Evolutionary conservation across 495 filamentous ascomycete genomes (phyloP), one percentile per base, ranked within the genome.

Genomic region (Penicillium cinerascens): DNA sequence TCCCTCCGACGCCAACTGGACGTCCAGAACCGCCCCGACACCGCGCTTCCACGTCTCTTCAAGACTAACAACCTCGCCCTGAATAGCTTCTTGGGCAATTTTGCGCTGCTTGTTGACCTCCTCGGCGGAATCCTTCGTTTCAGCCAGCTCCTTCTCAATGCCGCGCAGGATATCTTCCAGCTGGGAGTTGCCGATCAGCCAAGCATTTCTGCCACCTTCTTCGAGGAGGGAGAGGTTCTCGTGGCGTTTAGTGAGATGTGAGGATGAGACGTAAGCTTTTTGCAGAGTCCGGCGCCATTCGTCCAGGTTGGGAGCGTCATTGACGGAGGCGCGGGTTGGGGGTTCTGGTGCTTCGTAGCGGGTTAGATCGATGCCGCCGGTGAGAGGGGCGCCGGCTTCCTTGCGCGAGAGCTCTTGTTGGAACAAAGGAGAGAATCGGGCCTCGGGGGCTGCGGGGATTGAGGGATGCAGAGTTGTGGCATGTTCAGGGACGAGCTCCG

Each of bases 151-250:
- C 54, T 76, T 78, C 77, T 97, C 92, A n/a, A 95, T 55, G 3
- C 61, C 69, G 15, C 79, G 75, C 44, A 97, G 72, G 23, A 89
- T 78, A 38, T 80, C 81, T 67, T 96, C 91, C 22, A 91, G 56
- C 50, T 90, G 82, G 52, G 80, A 78, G 70, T 97, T 97, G 6
- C 83, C 85, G 10, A 95, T 77, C 48, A 97, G 73, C 92, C 92
- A 97, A 11, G 88, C 87, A 70, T 95, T 96, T 74, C 88, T 90
- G 61, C 91, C 92, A 71, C 83, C 83, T 52, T 78, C 77, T 58
- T 92, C 88, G 9, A 97, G 81, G 9, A 93, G 77, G 4, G 78
- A 72, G 18, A 96, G 79, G 63, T 95, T 87, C 23, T 82, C 73
- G 22, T 81, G 76, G 4, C 91, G 84, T 17, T 72, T 70, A 1